Evolutionary conservation across 2,329 filamentous ascomycete genomes (phyloP).

Genomic region (Trichoderma polysporum): DNA sequence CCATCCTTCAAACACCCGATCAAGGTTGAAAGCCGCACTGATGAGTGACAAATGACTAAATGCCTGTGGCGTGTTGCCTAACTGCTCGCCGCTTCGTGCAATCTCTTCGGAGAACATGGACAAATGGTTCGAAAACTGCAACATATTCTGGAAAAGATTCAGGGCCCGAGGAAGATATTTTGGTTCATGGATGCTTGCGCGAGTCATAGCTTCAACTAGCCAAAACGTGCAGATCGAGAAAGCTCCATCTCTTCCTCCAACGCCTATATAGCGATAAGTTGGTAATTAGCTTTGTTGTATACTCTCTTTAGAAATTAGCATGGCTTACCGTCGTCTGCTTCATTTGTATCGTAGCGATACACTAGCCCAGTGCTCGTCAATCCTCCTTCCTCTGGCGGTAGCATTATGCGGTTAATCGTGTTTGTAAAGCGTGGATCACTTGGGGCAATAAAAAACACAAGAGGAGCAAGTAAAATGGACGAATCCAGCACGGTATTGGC

Average conservation of each 20-base stretch:
- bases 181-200: conserved; percentile 64
- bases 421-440: conserved; percentile 73
- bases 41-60: conserved; percentile 76
- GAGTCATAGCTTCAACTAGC: conserved; percentile 75
- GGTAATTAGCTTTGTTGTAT: background rate
- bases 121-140: conserved; percentile 73
- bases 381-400: conserved; percentile 71
- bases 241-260: conserved; percentile 72
- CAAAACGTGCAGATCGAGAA: conserved; percentile 84
- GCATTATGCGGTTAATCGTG: conserved; percentile 70
- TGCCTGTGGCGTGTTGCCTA: conserved; percentile 77
- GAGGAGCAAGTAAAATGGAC: conserved; percentile 71
- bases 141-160: conserved; percentile 74
- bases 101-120: conserved; percentile 81
- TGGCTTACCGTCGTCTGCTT: conserved; percentile 65
- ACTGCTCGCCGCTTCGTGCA: conserved; percentile 69
- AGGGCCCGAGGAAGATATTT: conserved; percentile 62
- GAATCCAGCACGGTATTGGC: conserved; percentile 68
- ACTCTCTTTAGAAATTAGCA: background rate
- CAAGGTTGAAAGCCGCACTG: conserved; percentile 74
- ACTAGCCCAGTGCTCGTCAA: conserved; percentile 73
- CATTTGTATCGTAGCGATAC: conserved; percentile 69
- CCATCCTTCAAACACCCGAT: conserved; percentile 45
- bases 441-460: conserved; percentile 77
- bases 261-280: conserved; percentile 46